Evolutionary conservation across 2,329 filamentous ascomycete genomes (phyloP), one percentile per base, ranked within the genome.

Genomic region (Colletotrichum neosansevieriae): DNA sequence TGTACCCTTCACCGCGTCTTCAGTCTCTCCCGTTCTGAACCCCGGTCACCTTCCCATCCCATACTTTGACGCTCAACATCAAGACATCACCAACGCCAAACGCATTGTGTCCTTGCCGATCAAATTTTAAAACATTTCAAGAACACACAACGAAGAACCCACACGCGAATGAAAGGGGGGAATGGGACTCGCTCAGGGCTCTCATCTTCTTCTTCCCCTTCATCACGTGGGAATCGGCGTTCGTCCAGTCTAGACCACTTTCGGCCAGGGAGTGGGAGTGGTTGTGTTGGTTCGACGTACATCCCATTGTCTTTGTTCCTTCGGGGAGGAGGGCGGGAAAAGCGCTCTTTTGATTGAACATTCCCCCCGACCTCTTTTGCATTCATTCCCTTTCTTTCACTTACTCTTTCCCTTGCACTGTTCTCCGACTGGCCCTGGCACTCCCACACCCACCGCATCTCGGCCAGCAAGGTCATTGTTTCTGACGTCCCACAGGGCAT

Each of bases 11-110:
- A 69, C 66, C 61, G 66, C 66, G 66, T 69, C 66, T 60, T 67
- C 38, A 60, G 61, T 50, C 32, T 50, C 32, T 66, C 34, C 60
- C 66, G 61, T 56, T 44, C 54, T 56, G 66, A 69, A 66, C 61
- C 66, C 61, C 40, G n/a, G 66, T 49, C 29, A 38, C 64, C 53
- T 17, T 38, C 40, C 36, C 53, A 34, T 51, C 44, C 60, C 65
- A 65, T 42, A 45, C 53, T 59, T 58, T 59, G 53, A 47, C 61
- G 47, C 40, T 34, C 47, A 54, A 50, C 62, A 60, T 66, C 49
- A 66, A 69, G 66, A 69, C 66, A 69, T 54, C 66, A 59, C 54
- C 66, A 69, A 66, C 47, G 66, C 66, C 66, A 66, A 69, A 69
- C 61, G 56, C 66, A 66, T 69, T 66, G 66, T 69, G 21, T 63